Base-by-base conservation (phyloP, 345 rosid genomes). In the Acer negundo region DNA sequence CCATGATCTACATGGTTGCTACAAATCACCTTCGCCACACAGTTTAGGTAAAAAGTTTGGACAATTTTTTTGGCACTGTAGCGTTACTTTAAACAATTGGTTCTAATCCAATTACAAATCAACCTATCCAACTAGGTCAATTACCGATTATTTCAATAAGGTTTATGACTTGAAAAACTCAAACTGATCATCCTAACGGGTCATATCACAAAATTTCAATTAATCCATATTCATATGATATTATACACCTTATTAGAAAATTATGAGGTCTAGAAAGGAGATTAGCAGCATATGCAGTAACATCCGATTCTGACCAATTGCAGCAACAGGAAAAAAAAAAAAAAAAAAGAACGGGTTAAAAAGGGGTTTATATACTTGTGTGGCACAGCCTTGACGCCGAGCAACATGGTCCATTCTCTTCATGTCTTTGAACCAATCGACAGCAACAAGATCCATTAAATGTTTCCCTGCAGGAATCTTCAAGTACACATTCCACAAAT, bases 371-470 rank as follows among this genome's bases (percentile, higher is more conserved):
- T 88, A 84, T 89, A 90, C 99, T 88, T 97, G 97, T 53, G 95
- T 96, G 3, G 98, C 97, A 77, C 99, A 97, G 79, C 97, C 99
- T 78, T 89, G 92, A 75, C 93, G 94, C 84, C 94, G 87, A 68
- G 89, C 94, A 49, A 94, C 98, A 84, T 97, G 97, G 81, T 97
- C 99, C 88, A 97, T 94, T 87, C 96, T 89, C 89, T 90, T 97
- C 31, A 90, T 83, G 79, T 94, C 98, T 84, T 97, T 97, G 86
- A 93, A 97, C 99, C 99, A 97, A 84, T 97, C 99, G 53, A 97
- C 98, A 61, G 99, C 98, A 70, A 97, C 97, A 13, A 97, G 99
- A 87, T 97, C 98, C 99, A 94, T 89, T 67, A 93, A 86, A 84
- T 89, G 98, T 80, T 94, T 97, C 82, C 97, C 98, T 1, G 97